phyloP scores from a whole-genome alignment of 2,329 filamentous ascomycete species.

The Penicillium sp. region DNA sequence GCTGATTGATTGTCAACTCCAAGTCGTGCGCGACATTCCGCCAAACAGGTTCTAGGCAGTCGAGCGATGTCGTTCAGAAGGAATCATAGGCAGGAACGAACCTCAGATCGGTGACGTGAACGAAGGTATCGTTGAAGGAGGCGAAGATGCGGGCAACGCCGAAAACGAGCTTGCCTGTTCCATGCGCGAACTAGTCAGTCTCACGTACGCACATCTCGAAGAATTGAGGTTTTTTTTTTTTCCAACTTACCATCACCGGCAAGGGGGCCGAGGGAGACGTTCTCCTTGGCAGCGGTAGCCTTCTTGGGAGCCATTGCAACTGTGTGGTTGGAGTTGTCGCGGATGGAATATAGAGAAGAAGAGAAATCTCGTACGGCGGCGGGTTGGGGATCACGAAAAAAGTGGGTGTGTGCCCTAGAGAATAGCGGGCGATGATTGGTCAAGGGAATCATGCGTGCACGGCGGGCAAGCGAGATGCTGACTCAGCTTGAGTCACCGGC shows the following conservation, averaged over 20 bases:
- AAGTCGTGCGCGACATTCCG: slow-evolving; percentile 4
- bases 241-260: slow-evolving; percentile 78
- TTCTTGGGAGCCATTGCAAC: slow-evolving; percentile 80
- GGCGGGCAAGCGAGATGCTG: slow-evolving; percentile 29
- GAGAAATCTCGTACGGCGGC: slow-evolving; percentile 17
- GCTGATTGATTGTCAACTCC: not conserved
- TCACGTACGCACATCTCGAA: slow-evolving; percentile 1
- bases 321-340: slow-evolving; percentile 41
- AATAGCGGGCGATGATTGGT: slow-evolving; percentile 31
- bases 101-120: slow-evolving; percentile 99
- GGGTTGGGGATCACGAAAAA: slow-evolving; percentile 23
- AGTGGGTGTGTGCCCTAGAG: slow-evolving; percentile 43
- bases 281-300: slow-evolving; percentile 79
- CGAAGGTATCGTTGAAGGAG: slow-evolving; percentile 90
- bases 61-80: slow-evolving; percentile 1
- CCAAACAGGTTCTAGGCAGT: slow-evolving; percentile 2
- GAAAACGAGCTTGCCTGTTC: slow-evolving; percentile 87
- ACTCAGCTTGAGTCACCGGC: slow-evolving; percentile 15
- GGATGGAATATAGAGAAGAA: slow-evolving; percentile 43
- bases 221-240: slow-evolving; percentile 2
- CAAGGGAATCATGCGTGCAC: not conserved
- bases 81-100: slow-evolving; percentile 46
- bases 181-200: slow-evolving; percentile 18
- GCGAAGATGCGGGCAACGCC: slow-evolving; percentile 98
- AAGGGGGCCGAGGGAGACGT: slow-evolving; percentile 96